Evolutionary conservation across 768 basidiomycete species (phyloP), one percentile per base, ranked within the genome.

Genomic region (Podaxis sp.): DNA sequence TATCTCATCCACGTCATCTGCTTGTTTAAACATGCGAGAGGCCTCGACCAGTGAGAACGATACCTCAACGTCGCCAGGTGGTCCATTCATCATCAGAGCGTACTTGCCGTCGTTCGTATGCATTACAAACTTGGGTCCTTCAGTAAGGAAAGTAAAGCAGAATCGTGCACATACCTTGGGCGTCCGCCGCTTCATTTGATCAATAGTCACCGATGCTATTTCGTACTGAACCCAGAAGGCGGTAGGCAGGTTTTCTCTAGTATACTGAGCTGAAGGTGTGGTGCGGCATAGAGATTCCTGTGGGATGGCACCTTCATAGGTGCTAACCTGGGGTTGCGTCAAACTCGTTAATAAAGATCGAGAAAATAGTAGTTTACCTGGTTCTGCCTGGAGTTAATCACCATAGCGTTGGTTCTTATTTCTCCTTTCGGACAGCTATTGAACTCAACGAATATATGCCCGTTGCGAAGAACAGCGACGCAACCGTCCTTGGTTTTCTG

Each of bases 61-160:
- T 56, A 20, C 59, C 64, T 86, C 84, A 38, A 85, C 71, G 57
- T 86, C 84, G 5, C 75, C 81, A 7, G 65, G 70, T 28, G 84
- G 80, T 11, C 72, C 68, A 62, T 86, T 86, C 2, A 80, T 77
- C 85, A 85, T 85, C 17, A 85, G 67, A 7, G 76, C 80, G 65
- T 78, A 84, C 67, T 79, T 82, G 0, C 75, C 74, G 0, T 71
- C 70, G 1, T 71, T 65, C 41, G 73, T 68, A 64, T 82, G 74
- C 54, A 82, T 65, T 2, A 82, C 75, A 28, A 85, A 69, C 84
- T 86, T 62, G 5, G 20, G 17, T 33, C 8, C 37, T 24, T 53
- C 22, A 65, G 38, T 51, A 33, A 20, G 41, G 1, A 37, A 24
- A 24, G 22, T 15, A 24, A 37, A 13, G 28, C 13, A 22, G 22